Conservation (phyloP, 1,284 basidiomycete genomes). For the Ceratobasidium sp. region DNA sequence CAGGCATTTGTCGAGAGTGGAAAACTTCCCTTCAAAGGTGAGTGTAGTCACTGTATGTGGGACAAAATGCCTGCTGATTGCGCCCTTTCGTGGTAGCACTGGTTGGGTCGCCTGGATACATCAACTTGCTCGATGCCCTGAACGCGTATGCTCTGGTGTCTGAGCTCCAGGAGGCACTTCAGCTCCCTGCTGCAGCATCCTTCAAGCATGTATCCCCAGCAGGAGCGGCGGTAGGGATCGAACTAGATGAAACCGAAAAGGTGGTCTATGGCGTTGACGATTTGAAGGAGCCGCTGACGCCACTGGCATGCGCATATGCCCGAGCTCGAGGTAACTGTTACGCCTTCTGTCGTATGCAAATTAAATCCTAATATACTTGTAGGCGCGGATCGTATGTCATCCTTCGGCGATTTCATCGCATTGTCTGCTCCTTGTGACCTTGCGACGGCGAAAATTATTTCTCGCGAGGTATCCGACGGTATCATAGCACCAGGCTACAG, state of each 20-base stretch:
- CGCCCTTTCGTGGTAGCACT: slow-evolving; percentile 68
- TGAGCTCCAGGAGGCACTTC: slow-evolving; percentile 88
- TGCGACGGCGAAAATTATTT: slow-evolving; percentile 96
- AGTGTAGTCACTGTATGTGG: slow-evolving; percentile 49
- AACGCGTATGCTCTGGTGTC: slow-evolving; percentile 98
- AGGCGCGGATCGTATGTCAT: slow-evolving; percentile 99
- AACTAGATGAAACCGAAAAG: slow-evolving; percentile 88
- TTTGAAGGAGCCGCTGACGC: slow-evolving; percentile 88
- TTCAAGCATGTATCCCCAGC: slow-evolving; percentile 99
- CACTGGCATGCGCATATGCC: slow-evolving; percentile 93
- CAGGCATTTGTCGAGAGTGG: slow-evolving; percentile 95
- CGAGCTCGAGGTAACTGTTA: slow-evolving; percentile 83
- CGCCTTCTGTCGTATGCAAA: slow-evolving; percentile 25
- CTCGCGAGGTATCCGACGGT: slow-evolving; percentile 97
- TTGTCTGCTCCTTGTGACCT: slow-evolving; percentile 93
- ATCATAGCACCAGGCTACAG: slow-evolving; percentile 97
- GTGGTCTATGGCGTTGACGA: slow-evolving; percentile 98
- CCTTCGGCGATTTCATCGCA: slow-evolving; percentile 98
- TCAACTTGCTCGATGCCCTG: slow-evolving; percentile 98
- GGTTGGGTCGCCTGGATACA: slow-evolving; percentile 96
- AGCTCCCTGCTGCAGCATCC: slow-evolving; percentile 94
- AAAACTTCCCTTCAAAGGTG: slow-evolving; percentile 94
- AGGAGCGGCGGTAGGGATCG: slow-evolving; percentile 92
- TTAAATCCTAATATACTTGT: slow-evolving; percentile 46
- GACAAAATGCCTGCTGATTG: slow-evolving; percentile 13